A percentile compares a stretch with the other conserved stretches of the same genome.
Conservation (phyloP, 345 rosid species). For the Microcos paniculata region DNA sequence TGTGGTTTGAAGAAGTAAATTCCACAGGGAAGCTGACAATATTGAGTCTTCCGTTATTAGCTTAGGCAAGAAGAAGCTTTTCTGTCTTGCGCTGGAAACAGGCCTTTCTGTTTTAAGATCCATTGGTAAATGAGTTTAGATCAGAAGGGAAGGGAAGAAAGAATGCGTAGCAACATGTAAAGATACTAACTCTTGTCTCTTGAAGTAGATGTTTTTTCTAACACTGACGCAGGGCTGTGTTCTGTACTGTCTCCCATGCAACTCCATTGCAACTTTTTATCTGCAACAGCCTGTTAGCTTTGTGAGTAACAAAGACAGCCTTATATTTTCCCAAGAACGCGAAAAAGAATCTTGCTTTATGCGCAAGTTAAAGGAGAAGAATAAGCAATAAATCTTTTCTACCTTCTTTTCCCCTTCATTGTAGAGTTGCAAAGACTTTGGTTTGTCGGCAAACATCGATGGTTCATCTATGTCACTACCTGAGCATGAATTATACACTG, state of each 20-base stretch:
- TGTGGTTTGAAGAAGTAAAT: constrained; percentile 24
- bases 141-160: background rate
- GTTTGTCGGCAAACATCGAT: constrained; percentile 5
- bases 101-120: background rate
- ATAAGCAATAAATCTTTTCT: background rate
- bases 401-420: constrained; percentile 33
- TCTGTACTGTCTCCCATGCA: constrained; percentile 19
- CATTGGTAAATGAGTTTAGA: background rate
- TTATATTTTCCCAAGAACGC: background rate
- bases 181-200: constrained; percentile 15
- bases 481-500: constrained; percentile 35
- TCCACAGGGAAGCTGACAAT: constrained; percentile 40
- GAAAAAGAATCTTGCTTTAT: background rate
- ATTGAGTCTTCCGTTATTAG: constrained; percentile 33
- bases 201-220: constrained; percentile 20
- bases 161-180: background rate
- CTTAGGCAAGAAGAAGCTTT: constrained; percentile 12
- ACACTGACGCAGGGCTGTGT: constrained; percentile 31
- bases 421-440: constrained; percentile 8
- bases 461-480: constrained; percentile 34
- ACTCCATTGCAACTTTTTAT: constrained; percentile 18
- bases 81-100: background rate
- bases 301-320: constrained; percentile 8
- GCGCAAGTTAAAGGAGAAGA: background rate
- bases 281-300: constrained; percentile 39